Evolutionary conservation across 257 asterid genomes (phyloP), one percentile per base, ranked within the genome.

Genomic region (Solanum rostratum): DNA sequence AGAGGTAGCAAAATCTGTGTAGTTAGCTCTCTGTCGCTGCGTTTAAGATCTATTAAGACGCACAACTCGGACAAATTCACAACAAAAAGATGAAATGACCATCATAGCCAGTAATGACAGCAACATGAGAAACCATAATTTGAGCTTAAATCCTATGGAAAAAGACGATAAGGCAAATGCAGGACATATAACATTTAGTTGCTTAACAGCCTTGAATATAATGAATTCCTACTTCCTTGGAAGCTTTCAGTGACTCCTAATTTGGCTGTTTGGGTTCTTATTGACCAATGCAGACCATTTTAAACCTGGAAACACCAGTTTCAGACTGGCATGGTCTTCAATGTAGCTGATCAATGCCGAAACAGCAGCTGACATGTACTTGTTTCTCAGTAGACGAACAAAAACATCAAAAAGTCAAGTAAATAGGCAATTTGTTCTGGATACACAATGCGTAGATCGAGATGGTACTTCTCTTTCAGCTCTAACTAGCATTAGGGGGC

Each of bases 401-500:
- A 50, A 50, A 78, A 16, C 29, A 78, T 29, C 63, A 27, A 18
- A 50, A 78, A 10, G 19, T 18, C 10, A 0, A 0, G 18, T 16
- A 9, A 10, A 50, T 50, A 16, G 3, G 46, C 52, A 16, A 15
- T 27, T 27, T 50, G 63, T 78, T 50, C 27, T 76, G 45, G 82
- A 76, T 8, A 49, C 24, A 24, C 60, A 76, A 76, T 5, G 2
- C 0, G 16, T 24, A 74, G 81, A 24, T 46, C n/a, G 81, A 49
- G 24, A 76, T 8, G 16, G 37, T 76, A 49, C 7, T 27, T 27
- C 74, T 37, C 43, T 82, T 73, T 81, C 78, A 52, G 83, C 80
- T 86, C 41, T 90, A 82, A 76, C 43, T 65, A 30, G 62, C 85
- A 30, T 88, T 68, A 24, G 86, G 29, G 6, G 89, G 80, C 54